Percentiles rank a stretch among this genome's conserved stretches.
Evolutionary conservation across 306 rosid genomes (phyloP).

Genomic region (Lagenaria siceraria): DNA sequence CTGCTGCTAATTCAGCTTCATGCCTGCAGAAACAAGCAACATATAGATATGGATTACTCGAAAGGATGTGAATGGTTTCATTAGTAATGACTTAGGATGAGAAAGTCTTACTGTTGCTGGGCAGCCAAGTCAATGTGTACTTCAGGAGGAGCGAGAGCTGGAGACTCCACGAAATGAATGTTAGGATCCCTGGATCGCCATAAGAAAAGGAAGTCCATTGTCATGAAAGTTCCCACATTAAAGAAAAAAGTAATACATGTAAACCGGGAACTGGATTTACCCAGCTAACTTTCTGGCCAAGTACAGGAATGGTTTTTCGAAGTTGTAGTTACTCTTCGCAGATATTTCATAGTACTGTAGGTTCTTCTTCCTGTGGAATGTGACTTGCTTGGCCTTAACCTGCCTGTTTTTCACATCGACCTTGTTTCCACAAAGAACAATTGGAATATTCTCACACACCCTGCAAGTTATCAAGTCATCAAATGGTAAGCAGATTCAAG

Average conservation of each 20-base stretch:
- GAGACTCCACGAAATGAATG: constrained; percentile 70
- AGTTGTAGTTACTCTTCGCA: constrained; percentile 76
- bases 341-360: constrained; percentile 75
- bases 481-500: not conserved
- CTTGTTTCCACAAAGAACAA: constrained; percentile 76
- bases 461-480: constrained; percentile 3
- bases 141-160: constrained; percentile 81
- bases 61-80: not conserved
- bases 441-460: constrained; percentile 73
- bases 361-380: constrained; percentile 77
- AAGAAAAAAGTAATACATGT: not conserved
- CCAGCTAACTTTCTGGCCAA: constrained; percentile 71
- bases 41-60: not conserved
- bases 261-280: constrained; percentile 16
- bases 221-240: not conserved
- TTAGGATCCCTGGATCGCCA: constrained; percentile 25
- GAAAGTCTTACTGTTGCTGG: constrained; percentile 22
- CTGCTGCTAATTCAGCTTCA: constrained; percentile 38
- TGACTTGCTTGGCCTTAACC: constrained; percentile 72
- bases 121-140: constrained; percentile 42
- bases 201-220: not conserved
- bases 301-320: constrained; percentile 71
- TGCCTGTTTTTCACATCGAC: constrained; percentile 78
- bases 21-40: constrained; percentile 14
- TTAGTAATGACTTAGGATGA: not conserved